Conservation (phyloP, 768 basidiomycete genomes). For the Termitomyces eurrhizus region DNA sequence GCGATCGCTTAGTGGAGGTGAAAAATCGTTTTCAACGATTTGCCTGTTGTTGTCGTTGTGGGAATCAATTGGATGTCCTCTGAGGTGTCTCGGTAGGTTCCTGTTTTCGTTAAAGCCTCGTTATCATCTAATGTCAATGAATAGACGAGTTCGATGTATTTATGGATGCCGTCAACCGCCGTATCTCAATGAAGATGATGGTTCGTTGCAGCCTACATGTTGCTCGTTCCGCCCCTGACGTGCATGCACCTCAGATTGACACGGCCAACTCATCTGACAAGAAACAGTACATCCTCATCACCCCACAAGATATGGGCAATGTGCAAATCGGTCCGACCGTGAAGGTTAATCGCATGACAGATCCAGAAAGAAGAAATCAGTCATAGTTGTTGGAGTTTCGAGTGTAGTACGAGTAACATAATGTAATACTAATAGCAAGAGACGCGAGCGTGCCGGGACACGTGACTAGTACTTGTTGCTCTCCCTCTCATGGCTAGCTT, state of each 20-base stretch:
- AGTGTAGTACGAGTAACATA: background rate
- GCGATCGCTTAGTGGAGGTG: constrained; percentile 85
- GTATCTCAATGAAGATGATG: constrained; percentile 95
- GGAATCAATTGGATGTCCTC: constrained; percentile 92
- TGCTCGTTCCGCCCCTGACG: background rate
- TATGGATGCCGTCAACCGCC: constrained; percentile 92
- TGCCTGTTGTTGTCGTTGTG: constrained; percentile 92
- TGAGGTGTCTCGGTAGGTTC: constrained; percentile 79
- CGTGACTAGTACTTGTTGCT: background rate
- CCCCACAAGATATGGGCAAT: constrained; percentile 89
- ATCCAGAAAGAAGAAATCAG: constrained; percentile 53
- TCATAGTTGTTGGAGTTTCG: background rate
- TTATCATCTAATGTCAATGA: constrained; percentile 1
- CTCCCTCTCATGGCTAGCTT: constrained; percentile 44
- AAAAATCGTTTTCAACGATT: constrained; percentile 96
- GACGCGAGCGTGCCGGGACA: background rate
- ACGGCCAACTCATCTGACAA: constrained; percentile 83
- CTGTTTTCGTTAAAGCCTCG: background rate
- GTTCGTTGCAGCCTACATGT: constrained; percentile 35
- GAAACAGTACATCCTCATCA: constrained; percentile 94
- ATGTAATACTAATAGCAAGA: background rate
- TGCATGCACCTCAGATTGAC: constrained; percentile 57
- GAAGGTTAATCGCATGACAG: constrained; percentile 71
- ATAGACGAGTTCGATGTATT: constrained; percentile 97
- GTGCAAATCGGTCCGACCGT: constrained; percentile 65